A percentile compares a stretch with the other conserved stretches of the same genome.
phyloP scores from a whole-genome alignment of 345 rosid species.

The Eucalyptus pauciflora region DNA sequence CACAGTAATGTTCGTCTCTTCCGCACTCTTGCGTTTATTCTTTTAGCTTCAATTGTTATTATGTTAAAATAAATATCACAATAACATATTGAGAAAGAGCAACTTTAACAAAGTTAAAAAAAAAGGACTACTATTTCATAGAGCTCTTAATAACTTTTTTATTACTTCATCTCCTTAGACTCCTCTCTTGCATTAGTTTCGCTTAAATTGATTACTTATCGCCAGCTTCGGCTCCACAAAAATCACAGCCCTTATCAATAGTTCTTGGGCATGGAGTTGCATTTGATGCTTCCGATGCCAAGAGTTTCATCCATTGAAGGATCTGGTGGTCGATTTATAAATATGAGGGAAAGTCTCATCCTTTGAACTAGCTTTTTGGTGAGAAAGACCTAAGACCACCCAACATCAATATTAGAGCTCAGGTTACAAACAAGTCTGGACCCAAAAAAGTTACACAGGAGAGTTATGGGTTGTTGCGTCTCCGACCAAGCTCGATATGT shows the following conservation, averaged over 20 bases:
- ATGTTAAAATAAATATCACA: not conserved
- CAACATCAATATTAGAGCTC: accelerated
- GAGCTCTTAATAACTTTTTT: not conserved
- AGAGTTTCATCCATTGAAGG: not conserved
- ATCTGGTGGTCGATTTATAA: too few species aligned
- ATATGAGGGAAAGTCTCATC: too few species aligned
- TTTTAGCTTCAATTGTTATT: not conserved
- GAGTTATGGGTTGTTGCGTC: too few species aligned
- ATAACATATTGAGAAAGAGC: not conserved
- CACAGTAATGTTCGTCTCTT: not conserved
- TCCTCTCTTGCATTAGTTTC: not conserved
- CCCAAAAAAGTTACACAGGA: too few species aligned
- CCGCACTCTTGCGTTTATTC: not conserved
- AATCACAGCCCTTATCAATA: not conserved
- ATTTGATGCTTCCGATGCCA: not conserved
- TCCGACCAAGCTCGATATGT: accelerated
- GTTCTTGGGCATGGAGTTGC: not conserved
- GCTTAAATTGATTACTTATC: not conserved
- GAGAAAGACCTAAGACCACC: too few species aligned
- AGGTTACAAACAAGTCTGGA: too few species aligned
- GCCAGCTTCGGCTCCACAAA: not conserved
- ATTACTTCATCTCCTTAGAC: not conserved
- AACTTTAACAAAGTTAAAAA: not conserved
- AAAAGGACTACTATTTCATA: not conserved
- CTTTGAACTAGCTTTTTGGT: too few species aligned